Evolutionary conservation across 495 filamentous ascomycete species (phyloP).

Genomic region (Apodospora peruviana): DNA sequence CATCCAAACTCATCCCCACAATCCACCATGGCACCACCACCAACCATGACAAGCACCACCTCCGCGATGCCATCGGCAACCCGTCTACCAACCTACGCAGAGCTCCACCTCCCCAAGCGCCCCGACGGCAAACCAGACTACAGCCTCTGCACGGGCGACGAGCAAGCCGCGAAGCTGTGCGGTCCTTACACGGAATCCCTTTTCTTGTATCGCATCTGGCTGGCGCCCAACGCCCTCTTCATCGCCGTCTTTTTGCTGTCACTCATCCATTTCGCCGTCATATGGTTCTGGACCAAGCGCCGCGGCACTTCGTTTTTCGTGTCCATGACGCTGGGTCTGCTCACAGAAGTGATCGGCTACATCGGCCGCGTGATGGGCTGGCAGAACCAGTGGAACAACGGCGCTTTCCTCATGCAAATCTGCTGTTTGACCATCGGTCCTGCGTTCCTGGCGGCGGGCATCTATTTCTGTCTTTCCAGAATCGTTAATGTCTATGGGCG

Average conservation of each 20-base stretch:
- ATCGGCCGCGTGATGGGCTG: conserved; percentile 34
- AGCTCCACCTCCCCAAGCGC: too few species aligned
- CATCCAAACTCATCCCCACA: too few species aligned
- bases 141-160: too few species aligned
- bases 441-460: conserved; percentile 57
- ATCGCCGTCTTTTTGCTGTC: conserved; percentile 36
- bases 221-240: conserved; percentile 40
- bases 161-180: too few species aligned
- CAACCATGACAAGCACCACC: too few species aligned
- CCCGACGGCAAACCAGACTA: too few species aligned
- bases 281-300: conserved; percentile 30
- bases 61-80: too few species aligned
- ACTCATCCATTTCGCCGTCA: conserved; percentile 33
- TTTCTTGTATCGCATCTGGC: conserved; percentile 37
- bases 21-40: too few species aligned
- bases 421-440: conserved; percentile 59
- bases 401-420: conserved; percentile 49
- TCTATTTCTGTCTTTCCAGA: conserved; percentile 57
- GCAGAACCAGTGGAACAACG: conserved; percentile 35
- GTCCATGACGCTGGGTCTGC: conserved; percentile 35
- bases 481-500: conserved; percentile 55
- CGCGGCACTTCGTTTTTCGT: conserved; percentile 33
- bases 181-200: too few species aligned
- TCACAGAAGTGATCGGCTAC: conserved; percentile 43
- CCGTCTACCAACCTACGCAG: too few species aligned